Base-by-base conservation (phyloP, 2,329 filamentous ascomycete genomes). In the Sordariomycetes sp. region DNA sequence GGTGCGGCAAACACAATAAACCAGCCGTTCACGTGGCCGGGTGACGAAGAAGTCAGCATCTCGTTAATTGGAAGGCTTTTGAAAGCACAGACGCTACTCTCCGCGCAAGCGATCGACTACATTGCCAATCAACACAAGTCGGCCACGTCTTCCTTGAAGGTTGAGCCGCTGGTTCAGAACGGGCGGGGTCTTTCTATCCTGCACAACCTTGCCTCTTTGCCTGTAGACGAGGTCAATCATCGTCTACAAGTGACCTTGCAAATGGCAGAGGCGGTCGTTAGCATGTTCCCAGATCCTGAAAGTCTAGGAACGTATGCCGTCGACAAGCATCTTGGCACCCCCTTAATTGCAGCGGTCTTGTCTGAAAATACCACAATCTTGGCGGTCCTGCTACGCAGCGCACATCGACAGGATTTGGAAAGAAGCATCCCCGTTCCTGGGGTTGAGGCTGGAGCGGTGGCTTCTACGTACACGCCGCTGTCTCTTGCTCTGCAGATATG, bases 111-210 rank as follows among this genome's bases (percentile, higher is more conserved):
- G 6, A 27, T 27, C 12, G 6, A 27, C 25, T 27, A 27, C 25
- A 27, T 27, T 27, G 25, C 12, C 25, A 27, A 15, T n/a, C 25
- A 27, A 27, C 25, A 27, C 25, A n/a, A 27, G 25, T 27, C 25
- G 25, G 12, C 25, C 7, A 7, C 25, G 6, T 27, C 6, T 6
- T 27, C 25, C 6, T 15, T 27, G 7, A 12, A 27, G 12, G 25
- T 27, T 15, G 25, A 27, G 6, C 25, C 25, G 25, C 25, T 27
- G 25, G 25, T 27, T 15, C 25, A 27, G 6, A 15, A 27, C 25
- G 25, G 25, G 16, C n/a, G 16, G 25, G 25, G 25, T 12, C 25
- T 27, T 6, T 27, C 25, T 12, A n/a, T n/a, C 12, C 6, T 27
- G 12, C 25, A 27, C 25, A 27, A n/a, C 6, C 25, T 27, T 15